phyloP scores from a whole-genome alignment of 257 asterid species.

The Agastache rugosa region DNA sequence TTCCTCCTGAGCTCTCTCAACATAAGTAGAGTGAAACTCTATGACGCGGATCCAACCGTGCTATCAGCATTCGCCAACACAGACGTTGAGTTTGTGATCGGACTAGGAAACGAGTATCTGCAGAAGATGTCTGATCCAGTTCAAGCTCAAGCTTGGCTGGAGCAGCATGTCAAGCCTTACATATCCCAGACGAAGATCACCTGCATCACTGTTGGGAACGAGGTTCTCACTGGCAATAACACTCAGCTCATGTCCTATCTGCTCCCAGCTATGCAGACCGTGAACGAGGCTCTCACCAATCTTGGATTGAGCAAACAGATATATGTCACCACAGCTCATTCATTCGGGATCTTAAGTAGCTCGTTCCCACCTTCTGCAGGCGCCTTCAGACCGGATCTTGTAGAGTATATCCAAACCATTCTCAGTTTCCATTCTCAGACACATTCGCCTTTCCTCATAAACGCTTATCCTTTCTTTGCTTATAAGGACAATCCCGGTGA shows the following conservation, averaged over 20 bases:
- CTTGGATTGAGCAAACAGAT: conserved; percentile 71
- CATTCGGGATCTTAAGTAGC: conserved; percentile 56
- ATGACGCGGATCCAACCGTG: conserved; percentile 85
- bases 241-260: conserved; percentile 60
- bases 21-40: conserved; percentile 77
- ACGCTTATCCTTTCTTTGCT: conserved; percentile 91
- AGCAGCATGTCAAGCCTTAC: conserved; percentile 74
- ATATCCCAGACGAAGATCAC: conserved; percentile 67
- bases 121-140: conserved; percentile 64
- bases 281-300: conserved; percentile 56
- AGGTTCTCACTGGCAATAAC: conserved; percentile 73
- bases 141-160: conserved; percentile 86
- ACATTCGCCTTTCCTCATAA: conserved; percentile 75
- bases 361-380: conserved; percentile 95
- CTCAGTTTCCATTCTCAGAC: conserved; percentile 74
- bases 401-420: conserved; percentile 55
- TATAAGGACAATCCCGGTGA: conserved; percentile 68
- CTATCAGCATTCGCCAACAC: conserved; percentile 72
- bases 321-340: conserved; percentile 80
- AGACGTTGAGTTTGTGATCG: conserved; percentile 75
- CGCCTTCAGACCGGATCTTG: conserved; percentile 65
- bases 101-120: conserved; percentile 79
- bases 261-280: conserved; percentile 82
- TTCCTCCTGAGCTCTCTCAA: conserved; percentile 72
- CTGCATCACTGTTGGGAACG: conserved; percentile 85